Base-by-base conservation (phyloP, 2,329 filamentous ascomycete genomes). In the Neobulgaria alba region DNA sequence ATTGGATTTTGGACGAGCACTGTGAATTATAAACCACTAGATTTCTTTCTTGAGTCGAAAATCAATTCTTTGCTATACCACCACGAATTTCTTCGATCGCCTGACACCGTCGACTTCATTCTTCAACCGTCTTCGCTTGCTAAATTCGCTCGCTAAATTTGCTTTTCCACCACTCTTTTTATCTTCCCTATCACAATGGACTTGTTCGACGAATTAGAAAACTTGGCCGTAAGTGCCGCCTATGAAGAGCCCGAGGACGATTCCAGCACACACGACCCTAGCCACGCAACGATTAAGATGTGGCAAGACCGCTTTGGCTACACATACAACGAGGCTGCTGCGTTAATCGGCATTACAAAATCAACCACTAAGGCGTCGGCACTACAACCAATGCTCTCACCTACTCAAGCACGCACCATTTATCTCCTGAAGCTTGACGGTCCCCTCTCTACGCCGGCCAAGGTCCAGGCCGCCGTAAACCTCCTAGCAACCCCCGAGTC, bases 381-480 rank as follows among this genome's bases (percentile, higher is more conserved):
- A n/a, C n/a, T n/a, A n/a, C n/a, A n/a, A n/a, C n/a, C n/a, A n/a
- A n/a, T n/a, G n/a, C n/a, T n/a, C n/a, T n/a, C n/a, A n/a, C n/a
- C n/a, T n/a, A n/a, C n/a, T n/a, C n/a, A n/a, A n/a, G n/a, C 23
- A 26, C 7, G 12, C 23, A 12, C 23, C 23, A 44, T 33, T 2
- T 57, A 52, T 43, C 45, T 61, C 19, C 29, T 60, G 5, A 50
- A 51, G 23, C 39, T 61, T 3, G 49, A 52, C 7, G 53, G 49
- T 2, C 45, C 46, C 3, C 18, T 61, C 12, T 36, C 43, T 21
- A 49, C 48, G 2, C 31, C 48, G 1, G 38, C 45, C 10, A 53
- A 43, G 12, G 38, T 59, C 17, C 48, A 53, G 42, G 21, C 36
- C 2, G 49, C 50, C 5, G 51, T 47, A 15, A 32, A 23, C 15